Base-by-base conservation (phyloP, 768 basidiomycete species). In the Lactarius quietus region DNA sequence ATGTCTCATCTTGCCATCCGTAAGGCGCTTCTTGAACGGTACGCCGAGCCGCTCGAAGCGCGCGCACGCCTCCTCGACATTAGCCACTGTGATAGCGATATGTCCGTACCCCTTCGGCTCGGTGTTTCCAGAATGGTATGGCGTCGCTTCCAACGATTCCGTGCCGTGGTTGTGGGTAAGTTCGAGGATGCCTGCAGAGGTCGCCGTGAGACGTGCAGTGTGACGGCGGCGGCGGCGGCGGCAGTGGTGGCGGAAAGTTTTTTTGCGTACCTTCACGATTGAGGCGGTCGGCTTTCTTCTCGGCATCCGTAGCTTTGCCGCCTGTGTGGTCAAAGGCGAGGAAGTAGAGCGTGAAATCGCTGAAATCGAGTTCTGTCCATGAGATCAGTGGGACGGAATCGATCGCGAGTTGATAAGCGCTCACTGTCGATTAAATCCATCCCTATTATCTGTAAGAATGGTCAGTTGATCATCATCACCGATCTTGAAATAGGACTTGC, bases 81-180 rank as follows among this genome's bases (percentile, higher is more conserved):
- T 82, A 68, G 89, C 88, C 38, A 94, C 92, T 6, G 87, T 81
- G 73, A 97, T 85, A 64, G 90, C 91, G 70, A 95, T 93, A 76
- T 97, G 95, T 0, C 95, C 93, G 72, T 94, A 95, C 6, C 87
- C 85, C 62, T 80, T 81, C 33, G 91, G 89, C 5, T 95, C 94
- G 4, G 83, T 74, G 77, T 99, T 99, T 1, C 96, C 96, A 71
- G 76, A 89, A 10, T 86, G 82, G 74, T 97, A 98, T 39, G 93
- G 95, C 70, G 86, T 74, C 80, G 95, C 95, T 68, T 76, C 76
- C 59, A 86, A 70, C 73, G 95, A 89, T 78, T 98, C 96, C 63
- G 93, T 92, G 62, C 95, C 93, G 74, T 94, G 92, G 79, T 95
- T 93, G 78, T 90, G 87, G 1, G 90, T 93, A 57, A 94, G 82